These are phyloP conservation scores for Trichoderma breve DNA, from an alignment of 2,329 filamentous ascomycete species.

Conservation along the genomic window DNA sequence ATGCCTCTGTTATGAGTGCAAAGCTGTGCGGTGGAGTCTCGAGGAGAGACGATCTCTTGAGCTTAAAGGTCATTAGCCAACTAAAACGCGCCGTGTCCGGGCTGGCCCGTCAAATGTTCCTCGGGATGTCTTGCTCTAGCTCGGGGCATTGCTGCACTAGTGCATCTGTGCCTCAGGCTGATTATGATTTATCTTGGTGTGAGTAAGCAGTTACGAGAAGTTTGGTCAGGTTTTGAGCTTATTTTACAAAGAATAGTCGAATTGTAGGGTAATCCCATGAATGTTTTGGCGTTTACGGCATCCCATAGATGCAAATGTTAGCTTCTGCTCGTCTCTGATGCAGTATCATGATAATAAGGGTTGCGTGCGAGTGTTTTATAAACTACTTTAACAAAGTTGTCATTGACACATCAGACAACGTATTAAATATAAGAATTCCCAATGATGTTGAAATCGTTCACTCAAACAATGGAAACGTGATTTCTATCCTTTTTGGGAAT, in stretches of 20 bases:
- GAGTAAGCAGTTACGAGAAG: neutral
- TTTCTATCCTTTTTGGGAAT: neutral
- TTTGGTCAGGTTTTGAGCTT: neutral
- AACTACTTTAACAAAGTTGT: too few species aligned
- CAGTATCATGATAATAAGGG: too few species aligned
- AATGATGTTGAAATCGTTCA: neutral
- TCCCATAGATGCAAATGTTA: neutral
- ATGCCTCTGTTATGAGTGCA: neutral
- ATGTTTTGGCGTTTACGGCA: accelerated
- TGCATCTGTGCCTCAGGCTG: neutral
- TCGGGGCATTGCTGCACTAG: neutral
- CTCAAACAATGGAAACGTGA: neutral
- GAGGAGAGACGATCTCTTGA: neutral
- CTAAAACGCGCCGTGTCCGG: neutral
- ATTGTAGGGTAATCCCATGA: neutral
- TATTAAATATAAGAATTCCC: neutral
- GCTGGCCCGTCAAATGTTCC: neutral
- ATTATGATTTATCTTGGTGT: neutral
- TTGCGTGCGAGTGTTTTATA: too few species aligned
- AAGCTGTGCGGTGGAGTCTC: neutral
- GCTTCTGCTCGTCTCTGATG: neutral
- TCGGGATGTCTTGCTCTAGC: neutral
- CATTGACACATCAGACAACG: too few species aligned
- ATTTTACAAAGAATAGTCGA: neutral
- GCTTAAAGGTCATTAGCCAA: neutral